phyloP scores from a whole-genome alignment of 1,139 yeast species.

The Protomyces inundatus region DNA sequence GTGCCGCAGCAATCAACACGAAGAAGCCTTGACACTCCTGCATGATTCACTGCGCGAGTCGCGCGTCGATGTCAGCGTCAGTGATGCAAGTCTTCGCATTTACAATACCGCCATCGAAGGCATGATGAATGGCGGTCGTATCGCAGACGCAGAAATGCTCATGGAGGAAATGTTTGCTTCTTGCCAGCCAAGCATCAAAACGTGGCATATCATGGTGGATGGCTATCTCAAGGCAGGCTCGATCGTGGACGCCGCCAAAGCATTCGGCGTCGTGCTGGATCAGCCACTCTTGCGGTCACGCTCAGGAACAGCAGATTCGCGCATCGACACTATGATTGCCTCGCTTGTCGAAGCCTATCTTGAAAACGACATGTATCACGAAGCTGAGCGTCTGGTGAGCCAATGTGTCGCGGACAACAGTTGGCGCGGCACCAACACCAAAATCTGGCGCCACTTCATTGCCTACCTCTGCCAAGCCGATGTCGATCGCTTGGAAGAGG shows the following conservation, averaged over 20 bases:
- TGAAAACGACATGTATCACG: background rate
- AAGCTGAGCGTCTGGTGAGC: conserved; percentile 11
- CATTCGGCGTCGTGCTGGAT: background rate
- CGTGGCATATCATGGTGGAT: conserved; percentile 8
- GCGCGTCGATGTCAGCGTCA: background rate
- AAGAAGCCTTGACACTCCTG: background rate
- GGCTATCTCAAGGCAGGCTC: conserved; percentile 10
- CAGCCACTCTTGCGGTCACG: background rate
- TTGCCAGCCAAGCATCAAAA: conserved; percentile 3
- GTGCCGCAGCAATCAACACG: background rate
- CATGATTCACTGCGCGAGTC: background rate
- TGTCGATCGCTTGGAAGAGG: conserved; percentile 2
- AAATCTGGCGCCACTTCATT: conserved; percentile 3
- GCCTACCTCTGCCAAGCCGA: background rate
- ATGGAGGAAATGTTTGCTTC: conserved; percentile 8
- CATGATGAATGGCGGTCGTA: background rate
- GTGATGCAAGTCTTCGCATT: background rate
- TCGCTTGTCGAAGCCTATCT: background rate
- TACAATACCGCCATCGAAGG: background rate
- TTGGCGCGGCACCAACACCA: conserved; percentile 16
- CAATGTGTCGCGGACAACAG: background rate
- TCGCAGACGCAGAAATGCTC: background rate
- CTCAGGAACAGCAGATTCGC: background rate
- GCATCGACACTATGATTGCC: background rate
- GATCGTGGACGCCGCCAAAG: background rate